Conservation (phyloP, 768 basidiomycete genomes). For the Kwoniella newhampshirensis region DNA sequence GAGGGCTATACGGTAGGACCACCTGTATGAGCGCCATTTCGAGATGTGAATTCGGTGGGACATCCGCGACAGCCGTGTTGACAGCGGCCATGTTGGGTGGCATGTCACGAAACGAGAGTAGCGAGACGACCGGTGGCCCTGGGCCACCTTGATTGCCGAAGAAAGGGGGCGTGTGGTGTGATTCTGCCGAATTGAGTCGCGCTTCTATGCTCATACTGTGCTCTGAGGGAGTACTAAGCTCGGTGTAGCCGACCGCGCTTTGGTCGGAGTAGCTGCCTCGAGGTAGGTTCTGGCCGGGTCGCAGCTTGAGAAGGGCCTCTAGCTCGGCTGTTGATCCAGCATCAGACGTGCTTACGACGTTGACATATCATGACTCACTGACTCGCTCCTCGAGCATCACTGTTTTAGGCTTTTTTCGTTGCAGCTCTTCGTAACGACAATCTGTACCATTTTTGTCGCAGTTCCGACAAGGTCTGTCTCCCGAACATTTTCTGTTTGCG, state of each 20-base stretch:
- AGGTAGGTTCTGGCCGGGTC: constrained; percentile 10
- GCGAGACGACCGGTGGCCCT: constrained; percentile 1
- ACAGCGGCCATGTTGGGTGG: constrained; percentile 1
- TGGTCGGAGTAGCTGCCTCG: neutral
- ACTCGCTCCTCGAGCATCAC: constrained; percentile 42
- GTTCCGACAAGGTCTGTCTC: constrained; percentile 36
- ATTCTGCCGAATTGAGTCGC: constrained; percentile 3
- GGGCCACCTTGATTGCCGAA: no score
- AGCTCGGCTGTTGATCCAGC: constrained; percentile 19
- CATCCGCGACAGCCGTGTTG: constrained; percentile 16
- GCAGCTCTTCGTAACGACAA: constrained; percentile 41
- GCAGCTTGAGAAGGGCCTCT: constrained; percentile 10
- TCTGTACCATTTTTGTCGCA: constrained; percentile 36
- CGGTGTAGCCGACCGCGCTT: neutral
- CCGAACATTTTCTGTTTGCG: constrained; percentile 46
- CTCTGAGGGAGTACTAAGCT: neutral
- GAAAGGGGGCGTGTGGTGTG: constrained; percentile 1
- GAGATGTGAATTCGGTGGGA: constrained; percentile 32
- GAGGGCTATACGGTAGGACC: constrained; percentile 40
- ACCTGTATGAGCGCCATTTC: constrained; percentile 35
- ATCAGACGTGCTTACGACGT: neutral
- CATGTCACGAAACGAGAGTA: constrained; percentile 12
- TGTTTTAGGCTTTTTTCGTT: constrained; percentile 28
- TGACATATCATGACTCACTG: constrained; percentile 23
- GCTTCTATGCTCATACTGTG: constrained; percentile 4